These are phyloP conservation scores for Hyaloscypha finlandica DNA, from an alignment of 495 filamentous ascomycete species.

Conservation along the genomic window DNA sequence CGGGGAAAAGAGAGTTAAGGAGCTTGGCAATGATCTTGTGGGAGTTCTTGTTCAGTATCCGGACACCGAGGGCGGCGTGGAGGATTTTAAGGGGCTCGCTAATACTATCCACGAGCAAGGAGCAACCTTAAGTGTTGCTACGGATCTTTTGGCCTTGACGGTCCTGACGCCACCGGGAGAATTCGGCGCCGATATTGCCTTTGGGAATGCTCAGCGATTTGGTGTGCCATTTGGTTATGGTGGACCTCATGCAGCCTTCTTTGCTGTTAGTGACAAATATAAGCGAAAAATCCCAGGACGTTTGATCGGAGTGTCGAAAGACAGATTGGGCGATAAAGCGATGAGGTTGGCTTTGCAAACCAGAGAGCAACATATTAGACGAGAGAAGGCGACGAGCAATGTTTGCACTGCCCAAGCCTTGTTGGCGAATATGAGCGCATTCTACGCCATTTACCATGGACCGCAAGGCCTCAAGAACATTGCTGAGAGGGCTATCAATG, in stretches of 20 bases:
- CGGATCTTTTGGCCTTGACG: constrained; percentile 89
- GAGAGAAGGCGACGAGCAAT: constrained; percentile 98
- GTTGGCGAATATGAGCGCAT: constrained; percentile 94
- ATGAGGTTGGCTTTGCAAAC: constrained; percentile 90
- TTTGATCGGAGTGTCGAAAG: constrained; percentile 90
- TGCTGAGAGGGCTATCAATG: constrained; percentile 72
- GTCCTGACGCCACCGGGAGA: constrained; percentile 90
- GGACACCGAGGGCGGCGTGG: constrained; percentile 81
- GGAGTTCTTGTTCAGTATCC: constrained; percentile 96
- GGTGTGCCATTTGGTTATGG: constrained; percentile 94
- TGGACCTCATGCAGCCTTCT: constrained; percentile 96
- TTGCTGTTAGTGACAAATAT: constrained; percentile 87
- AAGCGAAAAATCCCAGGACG: constrained; percentile 97
- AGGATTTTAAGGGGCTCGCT: constrained; percentile 72
- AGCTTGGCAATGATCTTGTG: constrained; percentile 79
- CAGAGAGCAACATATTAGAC: constrained; percentile 93
- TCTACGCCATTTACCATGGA: constrained; percentile 98
- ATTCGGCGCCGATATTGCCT: constrained; percentile 95
- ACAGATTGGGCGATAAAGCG: constrained; percentile 82
- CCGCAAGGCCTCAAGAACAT: constrained; percentile 83
- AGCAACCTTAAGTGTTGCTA: constrained; percentile 84
- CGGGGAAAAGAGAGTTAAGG: constrained; percentile 62
- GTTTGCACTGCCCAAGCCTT: constrained; percentile 97
- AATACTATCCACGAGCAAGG: constrained; percentile 78
- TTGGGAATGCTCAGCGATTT: constrained; percentile 93